Evolutionary conservation across 1,139 yeast species (phyloP), one percentile per base, ranked within the genome.

Genomic region (Petasospora fabianii): DNA sequence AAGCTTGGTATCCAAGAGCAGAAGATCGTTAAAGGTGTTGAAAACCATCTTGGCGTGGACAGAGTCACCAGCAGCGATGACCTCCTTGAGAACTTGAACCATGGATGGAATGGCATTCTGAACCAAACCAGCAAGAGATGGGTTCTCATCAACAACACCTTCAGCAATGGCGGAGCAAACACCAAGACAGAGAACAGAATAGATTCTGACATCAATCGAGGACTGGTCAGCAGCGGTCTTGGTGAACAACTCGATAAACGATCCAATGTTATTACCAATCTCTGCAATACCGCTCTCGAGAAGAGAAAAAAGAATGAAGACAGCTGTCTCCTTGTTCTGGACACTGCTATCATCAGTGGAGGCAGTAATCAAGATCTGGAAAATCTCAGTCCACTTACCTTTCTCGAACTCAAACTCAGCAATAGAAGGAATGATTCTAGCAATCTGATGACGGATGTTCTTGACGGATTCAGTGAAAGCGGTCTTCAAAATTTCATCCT

Each of bases 401-500:
- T 70, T 65, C 34, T 73, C 77, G 49, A 88, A 69, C 60, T 92
- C 97, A 39, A 71, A 64, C 50, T 79, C 80, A 32, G 88, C 96
- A 56, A 92, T 85, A 33, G 90, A 82, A 22, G 97, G 81, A 50
- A 92, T 80, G 42, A 90, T 86, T 62, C 97, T 79, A 10, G 97
- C 88, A 42, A 84, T 75, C 20, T 95, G 80, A 65, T 92, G 97
- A 65, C 96, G 80, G 47, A 90, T 84, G 44, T 77, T 69, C 56
- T 85, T 79, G 44, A 75, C 69, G 40, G 69, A 65, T 59, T 80
- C 84, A 37, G 71, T 69, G 62, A 88, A 80, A 32, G 95, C 80
- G 48, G 79, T 73, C 49, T 75, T 73, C 54, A 92, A 72, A 55
- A 90, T 64, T 19, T 92, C 72, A 31, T 70, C 68, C 59, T 85